Base-by-base conservation (phyloP, 2,329 filamentous ascomycete species). In the Trichoderma semiorbis region DNA sequence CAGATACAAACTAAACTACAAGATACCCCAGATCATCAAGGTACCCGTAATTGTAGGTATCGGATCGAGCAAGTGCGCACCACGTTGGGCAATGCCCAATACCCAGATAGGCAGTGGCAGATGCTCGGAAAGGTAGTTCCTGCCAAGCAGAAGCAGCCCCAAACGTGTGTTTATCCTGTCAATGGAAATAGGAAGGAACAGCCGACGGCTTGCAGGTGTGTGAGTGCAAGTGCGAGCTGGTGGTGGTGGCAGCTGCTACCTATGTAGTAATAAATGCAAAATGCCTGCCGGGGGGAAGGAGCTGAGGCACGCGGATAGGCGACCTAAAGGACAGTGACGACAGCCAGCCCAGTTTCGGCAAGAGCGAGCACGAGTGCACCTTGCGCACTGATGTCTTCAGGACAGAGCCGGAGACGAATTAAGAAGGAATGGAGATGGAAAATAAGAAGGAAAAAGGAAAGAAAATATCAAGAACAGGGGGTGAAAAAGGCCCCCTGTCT, bases 11-110 rank as follows among this genome's bases (percentile, higher is more conserved):
- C 16, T n/a, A n/a, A 12, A 14, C 21, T 28, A 57, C 14, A 60
- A n/a, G 53, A 28, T 67, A 68, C 65, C 65, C 66, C 66, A 32
- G 66, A 69, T 69, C 47, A 16, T 69, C 66, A 60, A 69, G 28
- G 66, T 36, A 34, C 57, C 30, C 26, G 66, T 14, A 43, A 26
- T 34, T 1, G 34, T 18, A 30, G 14, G 57, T 62, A 69, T 61
- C 55, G 6, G 21, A 18, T 69, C 39, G 39, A 62, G 34, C n/a
- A 68, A 32, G 50, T 68, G 63, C 63, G n/a, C 43, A 50, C 43
- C 32, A 53, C 47, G 47, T 53, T 53, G 47, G 47, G 47, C 21
- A 50, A 12, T 53, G 47, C 47, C 21, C 11, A 53, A 24, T 21
- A 12, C 50, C 30, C 58, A 8, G 58, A 36, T 30, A 43, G 32